These are phyloP conservation scores for Leishmania lainsoni DNA, from an alignment of 208 protist species.

Conservation along the genomic window DNA sequence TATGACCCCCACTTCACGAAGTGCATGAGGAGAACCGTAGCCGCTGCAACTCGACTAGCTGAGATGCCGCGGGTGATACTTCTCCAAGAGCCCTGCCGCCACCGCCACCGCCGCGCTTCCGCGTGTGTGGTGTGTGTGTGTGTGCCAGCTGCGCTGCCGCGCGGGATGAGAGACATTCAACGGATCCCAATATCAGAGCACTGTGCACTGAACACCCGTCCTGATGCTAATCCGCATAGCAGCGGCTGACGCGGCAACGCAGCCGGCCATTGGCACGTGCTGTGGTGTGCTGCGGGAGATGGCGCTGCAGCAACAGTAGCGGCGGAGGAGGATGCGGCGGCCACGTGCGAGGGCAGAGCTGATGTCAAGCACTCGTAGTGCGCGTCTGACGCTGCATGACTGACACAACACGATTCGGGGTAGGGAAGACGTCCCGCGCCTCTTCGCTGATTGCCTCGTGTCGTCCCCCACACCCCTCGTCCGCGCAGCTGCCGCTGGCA, in stretches of 20 bases:
- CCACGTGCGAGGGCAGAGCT: neutral
- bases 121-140: conserved; percentile 2
- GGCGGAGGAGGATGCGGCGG: no score
- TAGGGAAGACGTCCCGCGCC: neutral
- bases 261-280: neutral
- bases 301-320: neutral
- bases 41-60: conserved; percentile 3
- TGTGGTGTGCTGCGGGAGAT: neutral
- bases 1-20: neutral
- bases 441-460: neutral
- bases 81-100: conserved; percentile 10
- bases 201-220: conserved; percentile 36
- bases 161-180: conserved; percentile 39
- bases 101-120: neutral
- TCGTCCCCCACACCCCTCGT: neutral
- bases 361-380: neutral
- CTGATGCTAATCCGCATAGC: conserved; percentile 34
- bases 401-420: neutral
- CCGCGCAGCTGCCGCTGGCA: no score
- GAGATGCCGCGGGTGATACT: conserved; percentile 14
- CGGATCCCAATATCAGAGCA: conserved; percentile 34
- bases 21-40: conserved; percentile 15
- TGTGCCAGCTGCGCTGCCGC: neutral
- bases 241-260: conserved; percentile 14
- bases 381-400: neutral